Conservation (phyloP, 2,329 filamentous ascomycete species). For the Sporothrix curviconia region DNA sequence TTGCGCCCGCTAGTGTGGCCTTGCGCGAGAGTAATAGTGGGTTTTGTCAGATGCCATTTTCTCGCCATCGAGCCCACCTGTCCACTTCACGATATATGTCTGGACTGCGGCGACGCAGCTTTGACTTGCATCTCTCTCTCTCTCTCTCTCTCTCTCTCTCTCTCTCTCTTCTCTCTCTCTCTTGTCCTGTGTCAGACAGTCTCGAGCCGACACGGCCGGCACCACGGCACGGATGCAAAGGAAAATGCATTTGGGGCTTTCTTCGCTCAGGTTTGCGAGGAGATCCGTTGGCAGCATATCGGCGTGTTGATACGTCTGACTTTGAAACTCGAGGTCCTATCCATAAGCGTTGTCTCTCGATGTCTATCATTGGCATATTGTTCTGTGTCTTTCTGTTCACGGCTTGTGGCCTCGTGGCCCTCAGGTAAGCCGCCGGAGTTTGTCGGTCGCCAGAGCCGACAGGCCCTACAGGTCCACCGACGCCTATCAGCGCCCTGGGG, state of each 20-base stretch:
- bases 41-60: background rate
- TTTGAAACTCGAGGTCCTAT: background rate
- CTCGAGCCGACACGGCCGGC: background rate
- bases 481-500: background rate
- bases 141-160: too few relatives aligned
- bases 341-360: too few relatives aligned
- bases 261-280: too few relatives aligned
- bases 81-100: too few relatives aligned
- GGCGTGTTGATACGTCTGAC: too few relatives aligned
- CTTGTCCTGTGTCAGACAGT: background rate
- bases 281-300: too few relatives aligned
- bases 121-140: too few relatives aligned
- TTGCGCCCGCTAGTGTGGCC: constrained; percentile 1
- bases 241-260: too few relatives aligned
- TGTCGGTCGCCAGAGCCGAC: constrained; percentile 12
- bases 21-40: background rate
- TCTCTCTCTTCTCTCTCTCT: too few relatives aligned
- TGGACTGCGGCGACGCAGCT: too few relatives aligned
- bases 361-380: too few relatives aligned
- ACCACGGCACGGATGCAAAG: background rate
- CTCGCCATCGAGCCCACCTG: too few relatives aligned
- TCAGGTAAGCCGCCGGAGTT: background rate
- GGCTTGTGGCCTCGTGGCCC: background rate
- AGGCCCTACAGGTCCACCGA: constrained; percentile 11
- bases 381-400: background rate